Evolutionary conservation across 257 asterid genomes (phyloP), one percentile per base, ranked within the genome.

Genomic region (Solanum ossicruentum): DNA sequence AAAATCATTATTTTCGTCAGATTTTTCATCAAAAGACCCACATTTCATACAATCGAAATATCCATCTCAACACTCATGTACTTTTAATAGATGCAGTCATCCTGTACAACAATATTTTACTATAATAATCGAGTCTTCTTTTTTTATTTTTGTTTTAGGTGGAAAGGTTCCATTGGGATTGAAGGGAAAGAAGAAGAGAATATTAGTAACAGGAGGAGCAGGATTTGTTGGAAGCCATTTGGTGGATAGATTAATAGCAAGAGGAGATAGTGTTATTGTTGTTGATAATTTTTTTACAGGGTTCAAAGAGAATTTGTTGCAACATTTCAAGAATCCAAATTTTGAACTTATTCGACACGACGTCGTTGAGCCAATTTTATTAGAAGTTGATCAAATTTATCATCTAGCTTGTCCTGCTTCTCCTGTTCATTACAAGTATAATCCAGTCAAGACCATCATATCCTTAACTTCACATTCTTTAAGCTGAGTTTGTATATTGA

Each of bases 391-490:
- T 86, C 98, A 94, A 47, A 93, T 95, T 80, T 94, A 94, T 92
- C 99, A 94, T 85, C 81, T 95, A 85, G 99, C 99, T 72, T 95
- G 99, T 87, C 99, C 98, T n/a, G 99, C 99, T n/a, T 95, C 98
- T 56, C 99, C 98, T 3, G 98, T 95, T 23, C 96, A 94, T 89
- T 95, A 95, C 94, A 95, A 95, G 89, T 93, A 88, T 88, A 95
- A 95, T 86, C 99, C 99, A 13, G 92, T 94, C 88, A 94, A 95
- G 92, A 95, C 99, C 12, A 95, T 95, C 41, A 95, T 95, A 94
- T 95, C 99, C 98, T 94, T 63, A 11, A 3, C 87, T 20, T 70
- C 49, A 20, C 51, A 57, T 1, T 61, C 7, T 60, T 10, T n/a
- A n/a, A 58, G 16, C 15, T 16, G 6, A 26, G 26, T 26, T 26